These are phyloP conservation scores for Odontarrhena argentea DNA, from an alignment of 345 rosid genomes.

Conservation along the genomic window DNA sequence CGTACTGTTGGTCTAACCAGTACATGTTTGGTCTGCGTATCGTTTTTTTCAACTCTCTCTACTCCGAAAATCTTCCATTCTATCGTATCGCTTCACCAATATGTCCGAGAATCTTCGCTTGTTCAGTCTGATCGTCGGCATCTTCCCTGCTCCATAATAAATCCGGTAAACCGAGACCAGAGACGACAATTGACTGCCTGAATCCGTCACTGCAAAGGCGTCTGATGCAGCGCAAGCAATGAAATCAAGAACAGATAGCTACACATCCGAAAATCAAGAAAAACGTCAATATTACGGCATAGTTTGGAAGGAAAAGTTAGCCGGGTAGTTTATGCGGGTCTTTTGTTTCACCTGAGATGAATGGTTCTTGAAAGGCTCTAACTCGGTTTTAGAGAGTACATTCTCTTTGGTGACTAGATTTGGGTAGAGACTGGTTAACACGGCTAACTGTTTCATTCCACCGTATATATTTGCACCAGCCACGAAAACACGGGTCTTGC, in stretches of 20 bases:
- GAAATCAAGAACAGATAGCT: conserved; percentile 96
- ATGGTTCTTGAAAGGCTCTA: conserved; percentile 78
- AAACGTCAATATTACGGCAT: background rate
- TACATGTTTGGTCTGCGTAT: conserved; percentile 88
- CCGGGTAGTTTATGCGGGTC: background rate
- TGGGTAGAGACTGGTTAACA: conserved; percentile 81
- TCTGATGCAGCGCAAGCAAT: conserved; percentile 78
- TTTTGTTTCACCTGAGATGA: conserved; percentile 76
- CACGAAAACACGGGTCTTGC: conserved; percentile 73
- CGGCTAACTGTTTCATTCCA: conserved; percentile 61
- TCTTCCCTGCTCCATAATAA: conserved; percentile 83
- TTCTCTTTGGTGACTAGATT: conserved; percentile 91
- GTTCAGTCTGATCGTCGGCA: conserved; percentile 91
- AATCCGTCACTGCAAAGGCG: conserved; percentile 97
- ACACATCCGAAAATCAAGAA: conserved; percentile 25
- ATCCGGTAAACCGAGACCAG: conserved; percentile 83
- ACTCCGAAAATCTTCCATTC: conserved; percentile 87
- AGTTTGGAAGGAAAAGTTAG: background rate
- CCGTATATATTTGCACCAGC: conserved; percentile 94
- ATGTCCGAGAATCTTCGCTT: conserved; percentile 76
- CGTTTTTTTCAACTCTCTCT: conserved; percentile 82
- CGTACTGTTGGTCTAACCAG: conserved; percentile 75
- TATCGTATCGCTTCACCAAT: conserved; percentile 65
- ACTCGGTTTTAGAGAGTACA: conserved; percentile 71
- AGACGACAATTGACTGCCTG: conserved; percentile 91